phyloP scores from a whole-genome alignment of 2,329 filamentous ascomycete species.

The Neocatenulostroma microsporum region DNA sequence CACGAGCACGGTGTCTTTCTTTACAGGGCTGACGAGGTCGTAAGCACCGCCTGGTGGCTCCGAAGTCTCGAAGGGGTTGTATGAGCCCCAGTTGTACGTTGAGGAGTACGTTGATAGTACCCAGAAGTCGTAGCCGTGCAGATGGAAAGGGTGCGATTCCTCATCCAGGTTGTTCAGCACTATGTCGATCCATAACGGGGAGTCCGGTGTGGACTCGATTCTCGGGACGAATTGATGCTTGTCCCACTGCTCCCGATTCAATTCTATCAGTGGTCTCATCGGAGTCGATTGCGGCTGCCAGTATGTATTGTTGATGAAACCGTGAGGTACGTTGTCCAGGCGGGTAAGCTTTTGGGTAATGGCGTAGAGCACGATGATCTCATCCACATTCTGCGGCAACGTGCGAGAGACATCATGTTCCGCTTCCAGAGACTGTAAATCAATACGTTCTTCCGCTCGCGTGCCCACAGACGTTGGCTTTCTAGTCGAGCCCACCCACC shows the following conservation, averaged over 20 bases:
- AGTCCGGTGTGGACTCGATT: conserved; percentile 14
- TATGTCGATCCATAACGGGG: conserved; percentile 38
- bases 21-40: conserved; percentile 13
- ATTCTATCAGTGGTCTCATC: conserved; percentile 25
- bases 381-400: conserved; percentile 26
- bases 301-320: conserved; percentile 44
- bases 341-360: conserved; percentile 39
- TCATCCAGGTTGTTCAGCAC: conserved; percentile 47
- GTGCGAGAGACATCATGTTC: conserved; percentile 14
- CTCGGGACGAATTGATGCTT: conserved; percentile 35
- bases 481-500: conserved; percentile 3
- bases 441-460: conserved; percentile 5
- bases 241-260: conserved; percentile 35
- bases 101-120: conserved; percentile 19
- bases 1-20: conserved; percentile 32
- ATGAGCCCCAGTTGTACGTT: conserved; percentile 19
- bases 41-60: conserved; percentile 18
- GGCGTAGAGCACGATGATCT: conserved; percentile 41
- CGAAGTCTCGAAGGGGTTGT: conserved; percentile 16
- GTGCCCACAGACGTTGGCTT: conserved; percentile 14
- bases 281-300: conserved; percentile 34
- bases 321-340: conserved; percentile 37
- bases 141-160: conserved; percentile 43
- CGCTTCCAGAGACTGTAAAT: conserved; percentile 11
- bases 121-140: conserved; percentile 29